These are phyloP conservation scores for Alternaria sp. DNA, from an alignment of 2,329 filamentous ascomycete species.

Conservation along the genomic window DNA sequence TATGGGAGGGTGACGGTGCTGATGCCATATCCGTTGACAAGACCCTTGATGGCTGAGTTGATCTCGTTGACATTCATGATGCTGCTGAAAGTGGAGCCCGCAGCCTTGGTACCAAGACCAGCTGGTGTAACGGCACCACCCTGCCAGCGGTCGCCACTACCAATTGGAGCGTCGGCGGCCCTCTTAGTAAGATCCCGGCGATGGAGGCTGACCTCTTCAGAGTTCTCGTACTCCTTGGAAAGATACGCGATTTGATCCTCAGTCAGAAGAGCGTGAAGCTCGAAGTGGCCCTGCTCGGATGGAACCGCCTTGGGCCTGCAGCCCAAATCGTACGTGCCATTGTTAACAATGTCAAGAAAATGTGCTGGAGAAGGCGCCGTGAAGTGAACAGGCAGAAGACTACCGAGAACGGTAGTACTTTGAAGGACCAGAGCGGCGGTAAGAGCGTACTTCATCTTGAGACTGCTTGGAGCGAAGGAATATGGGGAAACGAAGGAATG, in stretches of 20 bases:
- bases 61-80: slow-evolving; percentile 60
- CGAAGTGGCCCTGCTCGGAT: slow-evolving; percentile 41
- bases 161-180: slow-evolving; percentile 44
- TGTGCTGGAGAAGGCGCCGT: slow-evolving; percentile 42
- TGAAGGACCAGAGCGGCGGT: slow-evolving; percentile 39
- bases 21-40: slow-evolving; percentile 55
- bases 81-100: slow-evolving; percentile 50
- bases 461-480: slow-evolving; percentile 4
- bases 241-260: slow-evolving; percentile 46
- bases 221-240: slow-evolving; percentile 36
- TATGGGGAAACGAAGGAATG: slow-evolving; percentile 7
- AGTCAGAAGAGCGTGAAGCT: slow-evolving; percentile 44
- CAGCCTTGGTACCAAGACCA: slow-evolving; percentile 54
- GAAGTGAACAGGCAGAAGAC: slow-evolving; percentile 43
- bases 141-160: slow-evolving; percentile 53
- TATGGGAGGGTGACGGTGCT: slow-evolving; percentile 55
- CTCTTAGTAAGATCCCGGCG: slow-evolving; percentile 37
- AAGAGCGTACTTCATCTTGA: slow-evolving; percentile 45
- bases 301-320: slow-evolving; percentile 45
- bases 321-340: slow-evolving; percentile 48
- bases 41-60: slow-evolving; percentile 55
- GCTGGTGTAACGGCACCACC: slow-evolving; percentile 53
- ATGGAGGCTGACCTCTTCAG: slow-evolving; percentile 35
- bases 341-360: slow-evolving; percentile 46
- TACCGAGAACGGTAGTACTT: slow-evolving; percentile 39